Evolutionary conservation across 2,329 filamentous ascomycete species (phyloP).

Genomic region (Aureobasidium sp.): DNA sequence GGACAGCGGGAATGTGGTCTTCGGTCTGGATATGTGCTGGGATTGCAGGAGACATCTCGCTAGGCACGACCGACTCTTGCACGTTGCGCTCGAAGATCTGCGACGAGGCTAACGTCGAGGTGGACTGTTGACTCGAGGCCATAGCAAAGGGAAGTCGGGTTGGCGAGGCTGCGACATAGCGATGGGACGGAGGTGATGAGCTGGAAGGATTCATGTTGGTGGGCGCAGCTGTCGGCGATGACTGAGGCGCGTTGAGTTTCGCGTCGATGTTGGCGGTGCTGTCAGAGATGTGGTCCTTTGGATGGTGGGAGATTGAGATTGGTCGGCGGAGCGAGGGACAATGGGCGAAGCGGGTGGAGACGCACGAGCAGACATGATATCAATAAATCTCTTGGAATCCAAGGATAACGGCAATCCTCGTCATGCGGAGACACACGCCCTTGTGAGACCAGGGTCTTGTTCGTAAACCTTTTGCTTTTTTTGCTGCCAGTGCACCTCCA

Average conservation of each 20-base stretch:
- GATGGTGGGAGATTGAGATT: background rate
- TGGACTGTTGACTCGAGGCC: constrained; percentile 70
- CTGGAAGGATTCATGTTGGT: constrained; percentile 16
- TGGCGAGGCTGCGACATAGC: constrained; percentile 4
- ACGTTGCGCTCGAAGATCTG: constrained; percentile 92
- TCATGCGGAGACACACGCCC: constrained; percentile 5
- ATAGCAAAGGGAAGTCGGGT: constrained; percentile 25
- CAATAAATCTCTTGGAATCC: background rate
- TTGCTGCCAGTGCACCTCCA: background rate
- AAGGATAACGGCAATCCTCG: constrained; percentile 5
- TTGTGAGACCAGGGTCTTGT: constrained; percentile 3
- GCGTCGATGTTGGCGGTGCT: constrained; percentile 13
- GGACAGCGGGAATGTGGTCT: constrained; percentile 83
- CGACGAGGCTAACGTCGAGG: constrained; percentile 57
- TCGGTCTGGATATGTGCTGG: constrained; percentile 90
- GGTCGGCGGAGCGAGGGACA: background rate
- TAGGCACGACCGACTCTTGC: constrained; percentile 64
- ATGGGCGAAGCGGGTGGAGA: constrained; percentile 7
- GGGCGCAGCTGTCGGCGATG: background rate
- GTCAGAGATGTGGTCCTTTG: constrained; percentile 17
- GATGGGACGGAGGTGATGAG: constrained; percentile 23
- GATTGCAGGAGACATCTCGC: constrained; percentile 74
- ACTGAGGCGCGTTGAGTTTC: constrained; percentile 16
- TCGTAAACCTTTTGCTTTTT: background rate
- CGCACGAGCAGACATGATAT: constrained; percentile 8